Evolutionary conservation across 139 green algal species (phyloP).

Genomic region (Chlorella sp.): DNA sequence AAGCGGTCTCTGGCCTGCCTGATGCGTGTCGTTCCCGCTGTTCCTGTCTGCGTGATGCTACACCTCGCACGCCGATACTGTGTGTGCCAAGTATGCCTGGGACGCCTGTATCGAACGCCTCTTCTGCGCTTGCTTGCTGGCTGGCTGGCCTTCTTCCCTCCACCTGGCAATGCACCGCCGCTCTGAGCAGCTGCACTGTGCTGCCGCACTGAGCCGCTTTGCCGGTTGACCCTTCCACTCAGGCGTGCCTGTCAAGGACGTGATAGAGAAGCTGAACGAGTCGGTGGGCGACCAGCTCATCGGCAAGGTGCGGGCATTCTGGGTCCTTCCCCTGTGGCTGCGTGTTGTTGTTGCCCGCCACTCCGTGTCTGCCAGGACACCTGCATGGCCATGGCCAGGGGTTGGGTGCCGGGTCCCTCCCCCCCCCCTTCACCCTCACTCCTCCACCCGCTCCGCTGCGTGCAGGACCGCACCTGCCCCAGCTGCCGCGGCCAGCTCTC

Average conservation of each 20-base stretch:
- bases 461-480: not conserved
- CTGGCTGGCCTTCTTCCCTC: too few relatives aligned
- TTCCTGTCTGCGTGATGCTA: too few relatives aligned
- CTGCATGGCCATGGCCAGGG: too few relatives aligned
- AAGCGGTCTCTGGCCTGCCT: too few relatives aligned
- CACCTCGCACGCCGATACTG: too few relatives aligned
- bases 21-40: too few relatives aligned
- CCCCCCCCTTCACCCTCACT: not conserved
- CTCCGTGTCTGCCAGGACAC: not conserved
- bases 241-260: slow-evolving; percentile 49
- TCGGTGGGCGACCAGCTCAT: slow-evolving; percentile 58
- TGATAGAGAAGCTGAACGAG: slow-evolving; percentile 72
- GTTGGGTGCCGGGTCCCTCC: not conserved
- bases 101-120: too few relatives aligned
- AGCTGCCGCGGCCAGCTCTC: slow-evolving; percentile 32
- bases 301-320: not conserved
- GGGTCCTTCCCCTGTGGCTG: not conserved
- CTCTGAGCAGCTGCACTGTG: too few relatives aligned
- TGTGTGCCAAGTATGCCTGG: too few relatives aligned
- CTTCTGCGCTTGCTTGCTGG: too few relatives aligned
- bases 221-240: not conserved
- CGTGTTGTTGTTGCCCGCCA: not conserved
- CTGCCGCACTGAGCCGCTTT: not conserved
- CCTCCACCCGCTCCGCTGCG: too few relatives aligned
- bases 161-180: too few relatives aligned